Percentiles rank a stretch among this genome's conserved stretches.
These are phyloP conservation scores for Umbelopsis isabellina DNA, from an alignment of 192 early-diverging fungal species.

Conservation along the genomic window DNA sequence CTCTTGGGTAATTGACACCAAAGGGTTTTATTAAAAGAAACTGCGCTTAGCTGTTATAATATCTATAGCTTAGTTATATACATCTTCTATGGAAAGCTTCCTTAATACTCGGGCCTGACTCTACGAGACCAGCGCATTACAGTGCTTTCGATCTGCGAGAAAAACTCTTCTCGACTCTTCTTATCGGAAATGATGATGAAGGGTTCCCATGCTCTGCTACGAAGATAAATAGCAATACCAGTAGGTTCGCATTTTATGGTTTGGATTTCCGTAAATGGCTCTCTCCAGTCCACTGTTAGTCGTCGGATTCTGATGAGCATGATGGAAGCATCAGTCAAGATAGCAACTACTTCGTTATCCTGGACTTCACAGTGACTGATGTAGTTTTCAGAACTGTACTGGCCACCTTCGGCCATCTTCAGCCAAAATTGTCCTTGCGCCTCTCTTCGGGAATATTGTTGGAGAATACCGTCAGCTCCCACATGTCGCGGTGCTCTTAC, in stretches of 20 bases:
- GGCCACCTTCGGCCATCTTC: constrained; percentile 75
- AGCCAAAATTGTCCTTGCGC: constrained; percentile 88
- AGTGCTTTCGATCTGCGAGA: constrained; percentile 68
- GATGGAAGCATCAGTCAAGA: constrained; percentile 81
- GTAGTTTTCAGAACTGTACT: constrained; percentile 83
- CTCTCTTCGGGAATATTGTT: constrained; percentile 73
- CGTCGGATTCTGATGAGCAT: constrained; percentile 74
- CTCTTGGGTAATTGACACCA: too few species aligned
- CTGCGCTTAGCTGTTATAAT: too few species aligned
- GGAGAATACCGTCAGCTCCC: constrained; percentile 83
- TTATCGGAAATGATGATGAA: constrained; percentile 77
- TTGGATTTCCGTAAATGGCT: constrained; percentile 72
- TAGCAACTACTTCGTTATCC: constrained; percentile 81
- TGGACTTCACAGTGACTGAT: constrained; percentile 84
- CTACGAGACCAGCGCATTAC: constrained; percentile 43
- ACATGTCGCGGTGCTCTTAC: constrained; percentile 86
- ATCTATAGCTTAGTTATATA: not conserved
- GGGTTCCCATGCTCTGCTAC: constrained; percentile 57
- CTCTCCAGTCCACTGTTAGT: constrained; percentile 83
- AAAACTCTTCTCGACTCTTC: constrained; percentile 68
- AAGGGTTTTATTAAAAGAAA: too few species aligned
- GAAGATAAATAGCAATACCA: constrained; percentile 74
- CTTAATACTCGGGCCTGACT: constrained; percentile 10
- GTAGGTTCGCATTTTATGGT: constrained; percentile 71
- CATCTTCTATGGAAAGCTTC: not conserved